These are phyloP conservation scores for Chondrus crispus DNA, from an alignment of 23 red algal genomes.

Conservation along the genomic window DNA sequence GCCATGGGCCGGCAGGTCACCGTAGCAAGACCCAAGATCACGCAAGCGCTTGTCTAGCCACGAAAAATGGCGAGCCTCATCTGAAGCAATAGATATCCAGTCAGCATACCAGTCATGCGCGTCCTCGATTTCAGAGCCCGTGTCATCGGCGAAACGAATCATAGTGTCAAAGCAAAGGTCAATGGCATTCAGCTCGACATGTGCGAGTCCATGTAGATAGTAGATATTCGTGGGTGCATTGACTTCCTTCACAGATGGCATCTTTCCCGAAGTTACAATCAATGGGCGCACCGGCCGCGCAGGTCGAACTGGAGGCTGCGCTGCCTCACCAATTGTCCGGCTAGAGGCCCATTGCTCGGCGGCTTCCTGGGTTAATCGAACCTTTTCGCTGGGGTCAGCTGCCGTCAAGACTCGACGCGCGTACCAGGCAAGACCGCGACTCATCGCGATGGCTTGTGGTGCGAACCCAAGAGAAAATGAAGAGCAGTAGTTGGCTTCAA, in stretches of 20 bases:
- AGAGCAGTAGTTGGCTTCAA: too few relatives aligned
- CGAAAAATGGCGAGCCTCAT: slow-evolving; percentile 73
- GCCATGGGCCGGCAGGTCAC: slow-evolving; percentile 68
- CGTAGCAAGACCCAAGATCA: slow-evolving; percentile 54
- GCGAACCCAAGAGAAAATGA: too few relatives aligned
- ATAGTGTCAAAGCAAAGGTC: slow-evolving; percentile 78
- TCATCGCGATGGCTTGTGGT: too few relatives aligned
- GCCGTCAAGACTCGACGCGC: slow-evolving; percentile 37
- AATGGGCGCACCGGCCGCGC: slow-evolving; percentile 15
- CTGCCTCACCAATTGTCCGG: not conserved
- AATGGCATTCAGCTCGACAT: slow-evolving; percentile 85
- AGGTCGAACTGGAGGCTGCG: slow-evolving; percentile 1
- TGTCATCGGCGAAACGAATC: slow-evolving; percentile 33
- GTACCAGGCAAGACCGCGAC: too few relatives aligned
- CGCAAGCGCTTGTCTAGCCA: slow-evolving; percentile 51
- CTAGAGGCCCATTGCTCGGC: not conserved
- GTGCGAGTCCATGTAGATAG: slow-evolving; percentile 67
- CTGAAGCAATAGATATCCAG: slow-evolving; percentile 60
- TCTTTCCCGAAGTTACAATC: slow-evolving; percentile 35
- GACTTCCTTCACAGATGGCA: slow-evolving; percentile 41
- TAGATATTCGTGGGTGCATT: slow-evolving; percentile 46
- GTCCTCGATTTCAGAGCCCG: not conserved
- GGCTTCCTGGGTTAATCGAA: slow-evolving; percentile 48
- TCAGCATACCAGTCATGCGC: slow-evolving; percentile 48
- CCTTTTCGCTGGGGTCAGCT: slow-evolving; percentile 31